phyloP scores from a whole-genome alignment of 345 rosid species.

The Arabidopsis arenosa region DNA sequence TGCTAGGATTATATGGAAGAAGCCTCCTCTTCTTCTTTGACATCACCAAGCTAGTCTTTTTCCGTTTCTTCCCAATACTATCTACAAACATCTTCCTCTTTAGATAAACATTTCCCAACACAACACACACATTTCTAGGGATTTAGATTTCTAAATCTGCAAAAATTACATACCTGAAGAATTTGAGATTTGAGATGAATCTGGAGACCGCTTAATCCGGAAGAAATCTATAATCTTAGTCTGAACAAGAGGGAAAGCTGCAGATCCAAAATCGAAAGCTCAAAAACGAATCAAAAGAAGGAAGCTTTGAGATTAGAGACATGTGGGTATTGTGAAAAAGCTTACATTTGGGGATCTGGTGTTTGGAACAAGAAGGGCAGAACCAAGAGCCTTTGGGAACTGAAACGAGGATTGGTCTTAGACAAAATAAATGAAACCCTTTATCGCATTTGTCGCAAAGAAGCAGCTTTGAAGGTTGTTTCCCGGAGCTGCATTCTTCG shows the following conservation, averaged over 20 bases:
- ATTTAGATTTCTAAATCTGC: background rate
- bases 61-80: slow-evolving; percentile 59
- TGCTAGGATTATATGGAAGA: slow-evolving; percentile 69
- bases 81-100: slow-evolving; percentile 44
- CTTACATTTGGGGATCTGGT: slow-evolving; percentile 70
- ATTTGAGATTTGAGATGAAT: slow-evolving; percentile 26
- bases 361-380: slow-evolving; percentile 67
- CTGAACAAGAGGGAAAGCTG: slow-evolving; percentile 81
- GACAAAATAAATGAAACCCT: slow-evolving; percentile 86
- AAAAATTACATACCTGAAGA: slow-evolving; percentile 49
- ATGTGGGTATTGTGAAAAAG: background rate
- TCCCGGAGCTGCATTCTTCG: slow-evolving; percentile 76
- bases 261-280: slow-evolving; percentile 12
- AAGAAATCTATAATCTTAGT: slow-evolving; percentile 86
- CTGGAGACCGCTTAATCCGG: slow-evolving; percentile 62
- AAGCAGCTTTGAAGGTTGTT: slow-evolving; percentile 63
- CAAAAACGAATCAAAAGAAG: too few relatives aligned
- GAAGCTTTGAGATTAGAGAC: background rate
- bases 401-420: slow-evolving; percentile 80
- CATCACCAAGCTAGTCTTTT: slow-evolving; percentile 58
- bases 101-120: background rate
- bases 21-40: slow-evolving; percentile 80
- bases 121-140: background rate
- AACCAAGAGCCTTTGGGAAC: slow-evolving; percentile 92
- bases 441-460: slow-evolving; percentile 88